These are phyloP conservation scores for Metschnikowia rubicola DNA, from an alignment of 805 yeast species.

Conservation along the genomic window DNA sequence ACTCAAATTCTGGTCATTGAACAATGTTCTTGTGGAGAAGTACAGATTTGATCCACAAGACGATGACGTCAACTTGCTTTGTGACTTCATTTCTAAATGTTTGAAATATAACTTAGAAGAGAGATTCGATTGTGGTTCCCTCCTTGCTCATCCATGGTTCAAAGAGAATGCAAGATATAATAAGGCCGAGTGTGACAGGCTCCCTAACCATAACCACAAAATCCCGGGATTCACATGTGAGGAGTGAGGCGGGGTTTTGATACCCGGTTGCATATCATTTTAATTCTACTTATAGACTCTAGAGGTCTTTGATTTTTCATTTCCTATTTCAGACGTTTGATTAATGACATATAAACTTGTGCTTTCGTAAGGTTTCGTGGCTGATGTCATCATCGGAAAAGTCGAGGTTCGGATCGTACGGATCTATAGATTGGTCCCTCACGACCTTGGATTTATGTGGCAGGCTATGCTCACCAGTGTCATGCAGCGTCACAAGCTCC, in stretches of 20 bases:
- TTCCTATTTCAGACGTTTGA: background rate
- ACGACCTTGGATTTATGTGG: background rate
- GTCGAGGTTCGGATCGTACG: constrained; percentile 11
- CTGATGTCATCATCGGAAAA: constrained; percentile 10
- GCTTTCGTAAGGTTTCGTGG: constrained; percentile 13
- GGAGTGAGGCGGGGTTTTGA: constrained; percentile 13
- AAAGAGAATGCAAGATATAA: constrained; percentile 10
- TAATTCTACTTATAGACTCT: constrained; percentile 3
- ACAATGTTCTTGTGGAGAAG: constrained; percentile 78
- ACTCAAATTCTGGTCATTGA: constrained; percentile 85
- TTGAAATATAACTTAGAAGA: constrained; percentile 46
- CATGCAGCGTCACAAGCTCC: no score
- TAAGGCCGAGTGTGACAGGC: constrained; percentile 16
- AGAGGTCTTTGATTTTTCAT: constrained; percentile 2
- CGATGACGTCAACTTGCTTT: constrained; percentile 34
- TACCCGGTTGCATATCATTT: constrained; percentile 2
- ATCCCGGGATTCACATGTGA: constrained; percentile 33
- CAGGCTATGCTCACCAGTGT: background rate
- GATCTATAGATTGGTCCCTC: constrained; percentile 7
- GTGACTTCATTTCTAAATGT: constrained; percentile 50
- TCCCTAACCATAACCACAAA: constrained; percentile 25
- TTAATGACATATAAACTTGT: constrained; percentile 11
- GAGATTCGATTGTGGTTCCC: constrained; percentile 53
- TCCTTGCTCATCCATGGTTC: constrained; percentile 54
- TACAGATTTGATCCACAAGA: constrained; percentile 54